Evolutionary conservation across 2,329 filamentous ascomycete genomes (phyloP), one percentile per base, ranked within the genome.

Genomic region (Macroventuria anomochaeta): DNA sequence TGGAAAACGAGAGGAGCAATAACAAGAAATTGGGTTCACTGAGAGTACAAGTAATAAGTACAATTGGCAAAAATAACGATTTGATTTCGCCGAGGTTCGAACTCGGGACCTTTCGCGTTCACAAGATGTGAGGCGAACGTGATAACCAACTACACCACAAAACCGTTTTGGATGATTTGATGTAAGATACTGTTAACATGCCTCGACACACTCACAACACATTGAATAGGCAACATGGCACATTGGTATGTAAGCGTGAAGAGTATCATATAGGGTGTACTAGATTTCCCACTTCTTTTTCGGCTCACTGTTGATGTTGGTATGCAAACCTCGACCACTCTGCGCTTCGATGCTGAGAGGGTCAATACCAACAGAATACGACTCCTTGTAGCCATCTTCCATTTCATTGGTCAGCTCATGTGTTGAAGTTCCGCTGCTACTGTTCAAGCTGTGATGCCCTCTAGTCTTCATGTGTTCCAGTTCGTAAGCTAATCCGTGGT

Each of bases 81-180:
- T 39, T 63, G 62, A 65, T 55, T 63, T 52, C 53, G 50, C 29
- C 61, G 62, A 65, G 61, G 62, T 43, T 65, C 59, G 62, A 65
- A 64, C 61, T 65, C 62, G 57, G 21, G 62, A 63, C 62, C 61
- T 63, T 63, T 63, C 61, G 59, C 62, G 62, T 7, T 23, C 50
- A 36, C 34, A 12, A 15, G 7, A 31, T 65, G 62, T 65, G 62
- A 65, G 62, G 62, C 61, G 61, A 62, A 65, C 61, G 62, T 65
- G 62, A 65, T 65, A 61, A 65, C 62, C 62, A 65, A 62, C 62
- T 65, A 65, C 62, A 65, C 62, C 62, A 64, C 48, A 58, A 53
- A 63, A 55, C 62, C 34, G 18, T 17, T 23, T 13, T 25, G 7
- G 11, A 17, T 46, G 43, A 32, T 32, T 46, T 38, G 43, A 46